Percentiles rank a stretch among this genome's conserved stretches.
These are phyloP conservation scores for Hypoxylon rickii DNA, from an alignment of 495 filamentous ascomycete species.

Conservation along the genomic window DNA sequence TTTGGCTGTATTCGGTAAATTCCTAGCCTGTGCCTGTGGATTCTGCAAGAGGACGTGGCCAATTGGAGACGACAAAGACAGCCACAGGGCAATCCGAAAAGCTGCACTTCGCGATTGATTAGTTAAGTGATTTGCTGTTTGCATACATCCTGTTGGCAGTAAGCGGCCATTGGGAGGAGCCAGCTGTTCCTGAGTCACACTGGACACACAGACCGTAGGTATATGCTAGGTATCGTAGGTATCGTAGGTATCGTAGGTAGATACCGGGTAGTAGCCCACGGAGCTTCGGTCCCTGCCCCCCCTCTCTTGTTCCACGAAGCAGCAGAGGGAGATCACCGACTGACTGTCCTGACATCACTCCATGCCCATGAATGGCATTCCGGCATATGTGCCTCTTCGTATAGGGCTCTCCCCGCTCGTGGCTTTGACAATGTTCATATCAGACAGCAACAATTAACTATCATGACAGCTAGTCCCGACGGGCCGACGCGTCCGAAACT, in stretches of 20 bases:
- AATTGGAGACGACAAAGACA: conserved; percentile 19
- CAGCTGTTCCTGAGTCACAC: conserved; percentile 31
- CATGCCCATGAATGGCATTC: conserved; percentile 2
- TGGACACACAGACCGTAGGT: too few species aligned
- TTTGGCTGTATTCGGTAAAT: conserved; percentile 21
- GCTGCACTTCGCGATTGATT: conserved; percentile 34
- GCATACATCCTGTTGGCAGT: conserved; percentile 29
- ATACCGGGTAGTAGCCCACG: too few species aligned
- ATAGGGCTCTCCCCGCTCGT: too few species aligned
- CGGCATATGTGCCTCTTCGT: conserved; percentile 27
- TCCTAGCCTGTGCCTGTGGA: conserved; percentile 25
- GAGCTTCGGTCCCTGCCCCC: conserved; percentile 12
- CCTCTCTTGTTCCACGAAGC: conserved; percentile 4
- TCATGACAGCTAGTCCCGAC: conserved; percentile 5
- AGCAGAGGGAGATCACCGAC: conserved; percentile 44
- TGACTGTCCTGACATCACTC: conserved; percentile 41
- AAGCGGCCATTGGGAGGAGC: conserved; percentile 27
- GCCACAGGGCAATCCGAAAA: conserved; percentile 29
- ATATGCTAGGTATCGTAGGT: too few species aligned
- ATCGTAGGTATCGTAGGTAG: too few species aligned
- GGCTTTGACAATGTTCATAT: not conserved
- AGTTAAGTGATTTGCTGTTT: conserved; percentile 37
- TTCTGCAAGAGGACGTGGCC: conserved; percentile 16
- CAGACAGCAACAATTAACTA: too few species aligned
- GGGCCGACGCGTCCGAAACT: conserved; percentile 36